Evolutionary conservation across 2,329 filamentous ascomycete species (phyloP), one percentile per base, ranked within the genome.

Genomic region (Exophiala xenobiotica): DNA sequence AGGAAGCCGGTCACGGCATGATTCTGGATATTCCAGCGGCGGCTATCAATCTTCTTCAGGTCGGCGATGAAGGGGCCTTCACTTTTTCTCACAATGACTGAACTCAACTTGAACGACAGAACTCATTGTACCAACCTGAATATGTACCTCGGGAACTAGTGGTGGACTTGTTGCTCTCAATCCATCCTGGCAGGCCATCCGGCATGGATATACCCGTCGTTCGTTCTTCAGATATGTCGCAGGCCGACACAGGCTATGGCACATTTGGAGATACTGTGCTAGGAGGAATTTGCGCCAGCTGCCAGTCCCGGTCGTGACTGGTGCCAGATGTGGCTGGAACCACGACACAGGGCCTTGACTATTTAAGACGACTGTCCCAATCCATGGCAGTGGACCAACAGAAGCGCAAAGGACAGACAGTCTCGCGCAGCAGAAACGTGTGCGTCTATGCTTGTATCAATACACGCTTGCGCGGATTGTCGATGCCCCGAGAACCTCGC

Each of bases 21-120:
- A 68, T 51, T 68, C 66, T 39, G 67, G 66, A 27, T 68, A 68
- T 56, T 66, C 64, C 4, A 67, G 65, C 44, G 63, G 61, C 23
- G 52, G 54, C 27, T 39, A 53, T 22, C 37, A 47, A 26, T 54
- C 56, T 3, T 46, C 45, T 18, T 54, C 51, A 11, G 42, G 49
- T 24, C 53, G 53, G 18, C 56, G 56, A 45, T 56, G 56, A 58
- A 39, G 38, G 18, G 4, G 31, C 6, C 31, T n/a, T n/a, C 31
- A 35, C 6, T 16, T 35, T 6, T 35, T 3, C 18, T 35, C 31
- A 35, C 31, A 35, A 35, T 35, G n/a, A 14, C 6, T 8, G 18
- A 4, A 14, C 31, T 35, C 31, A 35, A 35, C 9, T 12, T 35
- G 31, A 35, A 35, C 18, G 31, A 16, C 31, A 35, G n/a, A 6